phyloP scores from a whole-genome alignment of 2,329 filamentous ascomycete species.

The Orbilia blumenaviensis region DNA sequence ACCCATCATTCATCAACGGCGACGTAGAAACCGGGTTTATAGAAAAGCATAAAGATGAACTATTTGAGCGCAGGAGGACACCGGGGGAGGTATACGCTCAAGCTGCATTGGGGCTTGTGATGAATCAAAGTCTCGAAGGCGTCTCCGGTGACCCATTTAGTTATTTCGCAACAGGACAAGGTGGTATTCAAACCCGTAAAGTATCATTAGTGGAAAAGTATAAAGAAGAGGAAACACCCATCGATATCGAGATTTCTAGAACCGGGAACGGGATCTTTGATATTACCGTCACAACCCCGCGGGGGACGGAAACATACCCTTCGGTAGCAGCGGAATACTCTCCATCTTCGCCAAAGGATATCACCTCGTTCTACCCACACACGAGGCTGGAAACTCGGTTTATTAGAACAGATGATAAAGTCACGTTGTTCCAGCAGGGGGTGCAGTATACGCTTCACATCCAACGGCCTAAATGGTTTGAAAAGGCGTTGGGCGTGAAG shows the following conservation, averaged over 20 bases:
- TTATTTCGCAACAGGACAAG: slow-evolving; percentile 57
- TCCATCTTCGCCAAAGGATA: slow-evolving; percentile 62
- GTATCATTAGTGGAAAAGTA: slow-evolving; percentile 55
- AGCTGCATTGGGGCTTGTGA: slow-evolving; percentile 77
- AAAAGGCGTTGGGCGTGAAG: slow-evolving; percentile 77
- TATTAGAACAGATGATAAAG: slow-evolving; percentile 69
- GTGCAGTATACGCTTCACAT: slow-evolving; percentile 68
- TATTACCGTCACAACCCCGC: slow-evolving; percentile 64
- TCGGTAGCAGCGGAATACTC: slow-evolving; percentile 60
- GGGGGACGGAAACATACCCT: slow-evolving; percentile 64
- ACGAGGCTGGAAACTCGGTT: slow-evolving; percentile 83
- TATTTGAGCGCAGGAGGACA: slow-evolving; percentile 73
- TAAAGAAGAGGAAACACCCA: slow-evolving; percentile 31
- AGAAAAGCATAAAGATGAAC: slow-evolving; percentile 80
- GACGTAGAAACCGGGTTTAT: slow-evolving; percentile 97
- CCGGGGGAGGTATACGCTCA: slow-evolving; percentile 82
- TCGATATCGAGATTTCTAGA: slow-evolving; percentile 57
- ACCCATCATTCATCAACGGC: slow-evolving; percentile 81
- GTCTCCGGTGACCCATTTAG: slow-evolving; percentile 59
- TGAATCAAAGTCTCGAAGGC: slow-evolving; percentile 50
- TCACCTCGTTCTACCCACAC: slow-evolving; percentile 82
- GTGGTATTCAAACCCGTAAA: slow-evolving; percentile 56
- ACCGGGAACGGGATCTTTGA: slow-evolving; percentile 60
- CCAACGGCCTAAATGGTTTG: slow-evolving; percentile 77
- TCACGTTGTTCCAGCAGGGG: slow-evolving; percentile 80